Evolutionary conservation across 106 monocot genomes (phyloP), one percentile per base, ranked within the genome.

Genomic region (Triglochin maritima): DNA sequence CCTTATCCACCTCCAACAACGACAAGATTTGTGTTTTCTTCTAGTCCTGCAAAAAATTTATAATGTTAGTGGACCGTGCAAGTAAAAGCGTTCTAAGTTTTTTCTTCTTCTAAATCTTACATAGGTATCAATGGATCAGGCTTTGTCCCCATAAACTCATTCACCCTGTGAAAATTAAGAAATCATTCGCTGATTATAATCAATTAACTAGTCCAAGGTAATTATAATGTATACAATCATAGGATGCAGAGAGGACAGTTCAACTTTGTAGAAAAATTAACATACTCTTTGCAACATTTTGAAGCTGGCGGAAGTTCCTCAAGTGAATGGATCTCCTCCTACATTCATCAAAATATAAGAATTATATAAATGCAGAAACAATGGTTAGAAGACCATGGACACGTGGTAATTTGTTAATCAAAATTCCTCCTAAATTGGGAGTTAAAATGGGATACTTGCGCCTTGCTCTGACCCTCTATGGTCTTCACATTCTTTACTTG

Each of bases 281-380:
- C 74, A 69, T 88, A 88, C 88, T 81, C 79, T 79, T 77, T 82
- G 78, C 88, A 88, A 71, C 79, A 79, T 77, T 49, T 67, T n/a
- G 79, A 84, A 72, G 79, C 88, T 62, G 88, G 61, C 42, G 49
- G 77, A 65, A 74, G 69, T 53, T 54, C 79, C 50, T 87, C 82
- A 15, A 87, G 74, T 29, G 83, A 81, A 59, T 70, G 77, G 14
- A 87, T 51, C 71, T 87, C 87, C 64, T 77, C 83, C 87, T 87
- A 72, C 8, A 6, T 59, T 17, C 59, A 59, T 59, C 10, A 59
- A 17, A 59, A 52, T 8, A 52, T 52, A 29, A 29, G 29, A 29
- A 29, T 29, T 29, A 29, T 29, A 29, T 29, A 29, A 1, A 29
- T 29, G 29, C 29, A 29, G 29, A 29, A 29, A 29, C 29, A 29